Base-by-base conservation (phyloP, 768 basidiomycete species). In the Fistulinella prunicolor region DNA sequence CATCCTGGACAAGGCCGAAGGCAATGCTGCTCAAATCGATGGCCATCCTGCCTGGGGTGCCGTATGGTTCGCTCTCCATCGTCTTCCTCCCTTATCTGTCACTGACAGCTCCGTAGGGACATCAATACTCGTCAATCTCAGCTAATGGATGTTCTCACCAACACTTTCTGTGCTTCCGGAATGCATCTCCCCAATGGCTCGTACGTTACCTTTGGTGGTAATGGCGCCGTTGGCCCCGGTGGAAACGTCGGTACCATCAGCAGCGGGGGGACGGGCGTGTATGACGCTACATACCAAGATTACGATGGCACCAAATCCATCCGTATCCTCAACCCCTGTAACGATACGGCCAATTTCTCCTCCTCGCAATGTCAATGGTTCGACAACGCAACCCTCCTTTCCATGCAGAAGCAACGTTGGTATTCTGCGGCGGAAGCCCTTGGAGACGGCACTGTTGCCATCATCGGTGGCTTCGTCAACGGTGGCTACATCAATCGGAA, bases 1-100 rank as follows among this genome's bases (percentile, higher is more conserved):
- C 68, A 86, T 94, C 19, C 70, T 94, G n/a, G 93, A 96, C 73
- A 96, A 96, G 71, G 81, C 84, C 1, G 89, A 93, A 62, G 81
- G 80, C 26, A 93, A 94, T 62, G 73, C 75, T 3, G 78, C 78
- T 4, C 68, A 75, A 55, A 75, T 92, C 51, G 73, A 77, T 49
- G 81, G 79, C 1, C 89, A 89, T 67, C 75, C 89, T 10, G 85
- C 85, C 1, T 87, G 85, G 81, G 89, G 80, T 19, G 64, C 85
- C 0, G 81, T 83, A 16, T 90, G 83, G 83, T 83, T 28, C 5
- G 51, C 16, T 9, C 0, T 34, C 19, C 17, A 7, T 29, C 14
- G 1, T 42, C 16, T 24, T 28, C 16, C 3, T 23, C 8, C 3
- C 3, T 17, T 26, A 13, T 26, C 7, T 29, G 2, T 46, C 17